phyloP scores from a whole-genome alignment of 768 basidiomycete genomes.

The Boletus tylopilopsis region DNA sequence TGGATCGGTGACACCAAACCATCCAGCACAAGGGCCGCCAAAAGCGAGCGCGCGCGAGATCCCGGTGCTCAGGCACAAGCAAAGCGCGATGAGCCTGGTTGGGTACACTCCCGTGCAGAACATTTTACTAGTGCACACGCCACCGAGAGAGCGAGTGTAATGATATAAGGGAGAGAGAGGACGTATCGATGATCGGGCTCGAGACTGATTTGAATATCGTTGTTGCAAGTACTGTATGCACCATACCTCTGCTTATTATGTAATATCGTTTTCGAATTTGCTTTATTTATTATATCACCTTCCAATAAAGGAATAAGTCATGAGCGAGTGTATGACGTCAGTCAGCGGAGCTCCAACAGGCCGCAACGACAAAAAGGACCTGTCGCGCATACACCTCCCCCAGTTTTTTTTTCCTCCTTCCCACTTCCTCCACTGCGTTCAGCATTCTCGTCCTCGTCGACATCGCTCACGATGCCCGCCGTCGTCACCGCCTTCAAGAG shows the following conservation, averaged over 20 bases:
- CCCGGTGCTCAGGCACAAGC: constrained; percentile 48
- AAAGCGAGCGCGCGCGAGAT: constrained; percentile 38
- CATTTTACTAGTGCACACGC: constrained; percentile 62
- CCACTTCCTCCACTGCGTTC: background rate
- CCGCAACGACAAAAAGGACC: constrained; percentile 31
- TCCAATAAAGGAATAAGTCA: constrained; percentile 9
- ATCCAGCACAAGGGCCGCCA: constrained; percentile 48
- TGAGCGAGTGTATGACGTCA: constrained; percentile 29
- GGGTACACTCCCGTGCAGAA: constrained; percentile 77
- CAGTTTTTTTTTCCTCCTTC: background rate
- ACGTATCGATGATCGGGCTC: constrained; percentile 6
- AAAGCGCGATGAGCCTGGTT: constrained; percentile 57
- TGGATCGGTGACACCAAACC: constrained; percentile 25
- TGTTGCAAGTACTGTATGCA: too few relatives aligned
- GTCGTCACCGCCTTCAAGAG: constrained; percentile 91
- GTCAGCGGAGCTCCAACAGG: constrained; percentile 31
- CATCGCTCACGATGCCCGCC: constrained; percentile 49
- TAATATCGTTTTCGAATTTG: background rate
- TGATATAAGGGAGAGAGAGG: constrained; percentile 29
- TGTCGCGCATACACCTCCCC: constrained; percentile 11
- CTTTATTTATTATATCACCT: background rate
- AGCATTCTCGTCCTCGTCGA: constrained; percentile 4
- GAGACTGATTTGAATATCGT: too few relatives aligned
- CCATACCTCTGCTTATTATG: background rate
- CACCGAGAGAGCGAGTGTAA: constrained; percentile 46